Evolutionary conservation across 2,329 filamentous ascomycete genomes (phyloP), one percentile per base, ranked within the genome.

Genomic region (Tolypocladium ovalisporum): DNA sequence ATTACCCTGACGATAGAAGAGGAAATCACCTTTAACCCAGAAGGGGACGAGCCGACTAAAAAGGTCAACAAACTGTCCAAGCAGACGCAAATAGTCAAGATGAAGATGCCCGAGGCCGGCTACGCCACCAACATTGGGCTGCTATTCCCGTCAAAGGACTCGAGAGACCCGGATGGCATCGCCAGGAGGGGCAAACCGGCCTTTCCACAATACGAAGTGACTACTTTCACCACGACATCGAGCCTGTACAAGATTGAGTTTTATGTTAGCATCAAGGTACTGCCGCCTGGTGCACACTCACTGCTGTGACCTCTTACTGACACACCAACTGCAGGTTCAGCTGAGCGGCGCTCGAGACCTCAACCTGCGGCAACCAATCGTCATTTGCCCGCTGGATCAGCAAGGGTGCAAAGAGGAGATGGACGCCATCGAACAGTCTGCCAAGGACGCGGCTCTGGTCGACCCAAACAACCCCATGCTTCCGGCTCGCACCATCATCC

Each of bases 201-300:
- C 32, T 97, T 97, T 72, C 94, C 94, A 8, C 84, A 89, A 69
- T 96, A 97, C 69, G 85, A 88, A 57, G 87, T 97, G 52, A 86
- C 83, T 37, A 93, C 92, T 1, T 99, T 99, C 67, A 97, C 94
- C 1, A 97, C 94, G 0, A 89, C 89, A 9, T 95, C 90, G 37
- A 93, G 88, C 39, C 81, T 99, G 17, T 99, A 99, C 78, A 97
- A 97, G 73, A 96, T 99, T 69, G 93, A 99, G 73, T 99, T 97
- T 70, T 99, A 93, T 70, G 76, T 97, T 56, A 91, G 85, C 55
- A 90, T 97, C 62, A 97, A 96, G 84, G 93, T 96, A 78, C 24
- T 15, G 70, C 58, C 2, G 19, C 19, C 9, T 9, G 17, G 27
- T 17, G 35, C 17, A 10, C 3, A 3, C 4, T 10, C 22, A 13